Evolutionary conservation across 2,329 filamentous ascomycete genomes (phyloP), one percentile per base, ranked within the genome.

Genomic region (Huntiella abstrusa): DNA sequence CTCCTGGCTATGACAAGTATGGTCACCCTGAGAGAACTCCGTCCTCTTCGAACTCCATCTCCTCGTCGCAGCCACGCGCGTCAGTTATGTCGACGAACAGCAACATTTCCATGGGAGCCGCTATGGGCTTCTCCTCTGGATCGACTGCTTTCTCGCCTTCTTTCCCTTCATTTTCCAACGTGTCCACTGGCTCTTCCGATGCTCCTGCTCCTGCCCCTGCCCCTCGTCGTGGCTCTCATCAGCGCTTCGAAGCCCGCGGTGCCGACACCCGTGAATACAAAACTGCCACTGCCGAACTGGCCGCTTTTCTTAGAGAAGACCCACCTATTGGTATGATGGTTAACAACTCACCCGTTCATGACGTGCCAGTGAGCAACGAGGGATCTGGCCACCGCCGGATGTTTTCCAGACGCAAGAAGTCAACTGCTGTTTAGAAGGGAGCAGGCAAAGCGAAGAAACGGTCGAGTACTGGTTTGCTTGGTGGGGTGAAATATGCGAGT

Each of bases 261-360:
- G 33, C 56, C 59, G n/a, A 53, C 58, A 3, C 59, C 58, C 5
- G 61, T 60, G n/a, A 59, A 28, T 28, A 10, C 22, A 28, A 59
- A 38, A 81, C 61, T n/a, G 60, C 63, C 40, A 85, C 79, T 2
- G 70, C 71, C 13, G 81, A 85, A 43, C 61, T 88, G 39, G 81
- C 83, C 1, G 74, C 76, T 44, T 88, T 88, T 58, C 62, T 91
- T 32, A 73, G 70, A 45, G 75, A 75, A 54, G 81, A 79, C 11
- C 80, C 81, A 3, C 76, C 78, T 32, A 6, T 48, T 5, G 22
- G 37, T 10, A 47, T 44, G 36, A 45, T 44, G 45, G 36, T 19
- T 4, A 39, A 13, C 13, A 28, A 28, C 22, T 10, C 22, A 28
- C 22, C 22, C 3, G 22, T 3, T 28, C 22, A 28, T 8, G 22